Percentiles rank a stretch among this genome's conserved stretches.
These are phyloP conservation scores for Russula virescens DNA, from an alignment of 768 basidiomycete genomes.

Conservation along the genomic window DNA sequence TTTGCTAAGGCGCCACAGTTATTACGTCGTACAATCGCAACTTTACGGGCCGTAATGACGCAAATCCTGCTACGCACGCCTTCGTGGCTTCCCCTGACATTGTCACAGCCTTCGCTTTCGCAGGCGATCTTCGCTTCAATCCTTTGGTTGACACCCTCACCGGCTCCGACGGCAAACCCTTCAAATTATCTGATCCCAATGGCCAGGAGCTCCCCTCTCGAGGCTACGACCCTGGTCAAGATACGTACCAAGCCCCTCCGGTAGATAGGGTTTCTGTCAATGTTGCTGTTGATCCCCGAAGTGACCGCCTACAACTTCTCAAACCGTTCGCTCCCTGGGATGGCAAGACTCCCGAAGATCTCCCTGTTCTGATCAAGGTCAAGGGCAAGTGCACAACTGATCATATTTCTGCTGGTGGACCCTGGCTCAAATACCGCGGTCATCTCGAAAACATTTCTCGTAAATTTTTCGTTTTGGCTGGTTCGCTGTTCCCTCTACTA, in stretches of 20 bases:
- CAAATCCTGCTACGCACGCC: slow-evolving; percentile 97
- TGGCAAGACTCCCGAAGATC: slow-evolving; percentile 82
- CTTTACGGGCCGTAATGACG: slow-evolving; percentile 99
- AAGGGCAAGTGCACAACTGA: slow-evolving; percentile 99
- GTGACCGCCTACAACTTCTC: slow-evolving; percentile 87
- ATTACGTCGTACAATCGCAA: slow-evolving; percentile 99
- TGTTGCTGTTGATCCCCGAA: slow-evolving; percentile 80
- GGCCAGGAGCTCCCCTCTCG: slow-evolving; percentile 91
- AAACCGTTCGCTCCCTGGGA: slow-evolving; percentile 90
- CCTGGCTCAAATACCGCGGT: slow-evolving; percentile 99
- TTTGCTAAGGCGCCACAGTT: slow-evolving; percentile 42
- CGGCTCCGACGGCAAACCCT: slow-evolving; percentile 89
- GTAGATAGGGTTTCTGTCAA: slow-evolving; percentile 72
- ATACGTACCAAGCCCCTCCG: slow-evolving; percentile 97
- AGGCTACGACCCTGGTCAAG: slow-evolving; percentile 94
- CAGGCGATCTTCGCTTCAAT: slow-evolving; percentile 93
- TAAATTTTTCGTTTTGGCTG: slow-evolving; percentile 33
- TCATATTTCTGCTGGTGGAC: slow-evolving; percentile 95
- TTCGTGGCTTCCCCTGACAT: slow-evolving; percentile 92
- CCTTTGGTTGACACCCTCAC: slow-evolving; percentile 85
- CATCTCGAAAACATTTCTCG: slow-evolving; percentile 98
- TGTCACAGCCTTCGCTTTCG: slow-evolving; percentile 96
- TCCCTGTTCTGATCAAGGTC: slow-evolving; percentile 97
- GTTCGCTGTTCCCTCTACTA: slow-evolving; percentile 1
- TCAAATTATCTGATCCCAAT: slow-evolving; percentile 91